Conservation (phyloP, 495 filamentous ascomycete genomes). For the Aspergillus sparsus region DNA sequence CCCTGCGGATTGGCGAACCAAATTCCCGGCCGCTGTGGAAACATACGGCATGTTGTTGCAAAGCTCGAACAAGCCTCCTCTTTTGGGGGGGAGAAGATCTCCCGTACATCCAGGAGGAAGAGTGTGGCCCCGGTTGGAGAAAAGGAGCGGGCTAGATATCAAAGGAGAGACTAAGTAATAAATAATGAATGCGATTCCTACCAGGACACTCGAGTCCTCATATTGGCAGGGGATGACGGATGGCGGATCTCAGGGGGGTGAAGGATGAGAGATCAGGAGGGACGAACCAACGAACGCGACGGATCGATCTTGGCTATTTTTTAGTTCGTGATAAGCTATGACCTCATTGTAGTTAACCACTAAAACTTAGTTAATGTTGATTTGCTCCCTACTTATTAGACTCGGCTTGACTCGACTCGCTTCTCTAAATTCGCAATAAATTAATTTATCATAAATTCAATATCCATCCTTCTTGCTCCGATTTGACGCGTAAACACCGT, state of each 20-base stretch:
- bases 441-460: no score
- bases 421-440: no score
- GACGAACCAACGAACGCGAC: neutral
- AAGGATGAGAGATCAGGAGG: neutral
- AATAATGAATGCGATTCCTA: neutral
- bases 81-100: constrained; percentile 27
- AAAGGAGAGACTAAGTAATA: neutral
- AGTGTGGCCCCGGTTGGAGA: neutral
- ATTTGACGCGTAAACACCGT: no score
- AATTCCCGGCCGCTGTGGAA: constrained; percentile 31
- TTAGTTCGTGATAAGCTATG: neutral
- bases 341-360: no score
- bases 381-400: no score
- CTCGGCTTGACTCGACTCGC: no score
- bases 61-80: constrained; percentile 30
- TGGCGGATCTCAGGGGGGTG: neutral
- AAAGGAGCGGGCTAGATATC: neutral
- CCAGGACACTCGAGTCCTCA: neutral
- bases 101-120: constrained; percentile 40
- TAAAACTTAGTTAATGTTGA: no score
- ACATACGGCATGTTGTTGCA: constrained; percentile 36
- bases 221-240: neutral
- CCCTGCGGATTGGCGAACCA: constrained; percentile 20
- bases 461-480: no score
- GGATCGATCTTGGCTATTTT: neutral